phyloP scores from a whole-genome alignment of 495 filamentous ascomycete species.

The Tetracladium marchalianum region DNA sequence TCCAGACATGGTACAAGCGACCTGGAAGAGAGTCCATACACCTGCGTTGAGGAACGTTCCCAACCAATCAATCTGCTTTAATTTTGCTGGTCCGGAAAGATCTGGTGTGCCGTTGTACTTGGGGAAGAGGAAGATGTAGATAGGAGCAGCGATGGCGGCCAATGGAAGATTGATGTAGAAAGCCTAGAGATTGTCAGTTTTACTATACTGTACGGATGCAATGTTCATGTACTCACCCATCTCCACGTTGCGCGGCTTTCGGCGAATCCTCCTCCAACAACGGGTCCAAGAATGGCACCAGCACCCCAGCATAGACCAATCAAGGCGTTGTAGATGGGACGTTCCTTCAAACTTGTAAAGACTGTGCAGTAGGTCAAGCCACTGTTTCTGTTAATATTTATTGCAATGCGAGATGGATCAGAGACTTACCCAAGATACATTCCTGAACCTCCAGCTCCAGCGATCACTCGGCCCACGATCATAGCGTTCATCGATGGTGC shows the following conservation, averaged over 20 bases:
- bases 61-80: conserved; percentile 6
- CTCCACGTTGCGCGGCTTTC: conserved; percentile 30
- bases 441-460: conserved; percentile 31
- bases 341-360: conserved; percentile 29
- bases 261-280: conserved; percentile 31
- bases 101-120: neutral
- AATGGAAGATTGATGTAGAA: conserved; percentile 13
- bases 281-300: conserved; percentile 34
- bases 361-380: conserved; percentile 4
- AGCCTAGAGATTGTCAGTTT: neutral
- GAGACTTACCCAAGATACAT: conserved; percentile 39
- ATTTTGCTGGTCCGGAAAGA: neutral
- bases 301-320: conserved; percentile 35
- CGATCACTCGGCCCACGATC: conserved; percentile 36
- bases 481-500: conserved; percentile 40
- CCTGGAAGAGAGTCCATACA: conserved; percentile 22
- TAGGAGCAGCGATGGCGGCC: conserved; percentile 1
- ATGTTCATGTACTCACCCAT: conserved; percentile 19
- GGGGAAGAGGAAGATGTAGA: conserved; percentile 11
- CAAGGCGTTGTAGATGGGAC: conserved; percentile 31
- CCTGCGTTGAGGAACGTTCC: conserved; percentile 27
- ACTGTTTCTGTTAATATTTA: neutral
- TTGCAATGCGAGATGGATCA: conserved; percentile 9
- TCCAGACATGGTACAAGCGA: conserved; percentile 41
- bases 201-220: conserved; percentile 13